phyloP scores from a whole-genome alignment of 257 asterid species.

The Solanum clarkiae region DNA sequence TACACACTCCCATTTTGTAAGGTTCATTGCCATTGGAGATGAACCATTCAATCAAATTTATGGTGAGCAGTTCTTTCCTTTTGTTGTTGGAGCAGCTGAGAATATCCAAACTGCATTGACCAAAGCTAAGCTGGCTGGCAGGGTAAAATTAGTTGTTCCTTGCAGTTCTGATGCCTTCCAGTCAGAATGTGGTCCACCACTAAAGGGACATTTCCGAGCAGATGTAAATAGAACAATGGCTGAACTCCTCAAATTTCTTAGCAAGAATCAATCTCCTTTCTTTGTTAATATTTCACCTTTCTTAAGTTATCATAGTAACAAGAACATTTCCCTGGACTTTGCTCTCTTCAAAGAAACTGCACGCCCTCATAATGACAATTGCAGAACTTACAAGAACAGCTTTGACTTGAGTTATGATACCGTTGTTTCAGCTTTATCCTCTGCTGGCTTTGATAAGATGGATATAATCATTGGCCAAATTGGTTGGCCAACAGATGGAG shows the following conservation, averaged over 20 bases:
- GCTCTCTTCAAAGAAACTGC: constrained; percentile 57
- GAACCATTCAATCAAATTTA: constrained; percentile 65
- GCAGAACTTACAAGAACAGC: constrained; percentile 42
- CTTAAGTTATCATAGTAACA: constrained; percentile 34
- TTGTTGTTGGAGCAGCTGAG: constrained; percentile 62
- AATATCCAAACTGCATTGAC: constrained; percentile 58
- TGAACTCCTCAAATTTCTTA: constrained; percentile 54
- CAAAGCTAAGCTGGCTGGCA: constrained; percentile 47
- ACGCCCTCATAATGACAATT: constrained; percentile 30
- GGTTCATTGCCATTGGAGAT: constrained; percentile 73
- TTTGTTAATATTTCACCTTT: constrained; percentile 63
- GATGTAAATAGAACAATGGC: constrained; percentile 65
- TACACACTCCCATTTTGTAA: not conserved
- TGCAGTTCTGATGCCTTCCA: constrained; percentile 59
- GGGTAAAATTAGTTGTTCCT: constrained; percentile 59
- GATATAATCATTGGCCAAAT: constrained; percentile 41
- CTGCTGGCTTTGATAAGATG: constrained; percentile 42
- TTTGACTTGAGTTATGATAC: constrained; percentile 54
- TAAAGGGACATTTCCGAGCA: constrained; percentile 49
- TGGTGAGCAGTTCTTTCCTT: constrained; percentile 60
- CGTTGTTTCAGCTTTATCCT: constrained; percentile 29
- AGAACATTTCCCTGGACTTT: constrained; percentile 60
- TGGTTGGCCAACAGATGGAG: constrained; percentile 94
- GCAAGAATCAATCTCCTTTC: constrained; percentile 52
- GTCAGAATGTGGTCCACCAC: constrained; percentile 44